Percentiles rank a stretch among this genome's conserved stretches.
These are phyloP conservation scores for Fimicolochytrium jonesii DNA, from an alignment of 192 early-diverging fungal species.

Conservation along the genomic window DNA sequence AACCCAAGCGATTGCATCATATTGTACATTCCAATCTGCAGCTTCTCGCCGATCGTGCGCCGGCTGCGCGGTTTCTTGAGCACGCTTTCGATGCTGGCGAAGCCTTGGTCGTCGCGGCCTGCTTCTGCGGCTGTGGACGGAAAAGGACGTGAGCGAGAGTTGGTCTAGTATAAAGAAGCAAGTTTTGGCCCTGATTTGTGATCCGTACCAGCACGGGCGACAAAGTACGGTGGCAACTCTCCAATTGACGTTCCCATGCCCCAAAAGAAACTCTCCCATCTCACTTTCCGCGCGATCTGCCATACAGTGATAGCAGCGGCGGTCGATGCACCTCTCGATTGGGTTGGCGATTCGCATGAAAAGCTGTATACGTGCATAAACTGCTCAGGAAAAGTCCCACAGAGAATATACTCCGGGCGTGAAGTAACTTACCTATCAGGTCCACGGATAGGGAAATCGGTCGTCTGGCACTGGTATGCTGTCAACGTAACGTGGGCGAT, in stretches of 20 bases:
- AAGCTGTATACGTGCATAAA: no score
- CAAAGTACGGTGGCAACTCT: slow-evolving; percentile 94
- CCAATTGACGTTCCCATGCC: slow-evolving; percentile 89
- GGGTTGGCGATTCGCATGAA: slow-evolving; percentile 15
- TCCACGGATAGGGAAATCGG: slow-evolving; percentile 71
- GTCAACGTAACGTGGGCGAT: slow-evolving; percentile 87
- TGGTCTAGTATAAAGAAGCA: neutral
- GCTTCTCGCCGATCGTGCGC: slow-evolving; percentile 64
- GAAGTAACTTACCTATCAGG: slow-evolving; percentile 44
- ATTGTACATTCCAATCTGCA: slow-evolving; percentile 62
- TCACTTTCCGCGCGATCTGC: slow-evolving; percentile 65
- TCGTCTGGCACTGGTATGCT: slow-evolving; percentile 73
- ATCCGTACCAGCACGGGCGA: slow-evolving; percentile 71
- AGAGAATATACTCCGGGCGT: neutral
- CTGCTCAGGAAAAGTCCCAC: no score
- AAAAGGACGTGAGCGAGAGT: neutral
- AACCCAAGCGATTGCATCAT: slow-evolving; percentile 79
- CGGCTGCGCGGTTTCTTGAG: slow-evolving; percentile 46
- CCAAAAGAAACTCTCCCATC: slow-evolving; percentile 84
- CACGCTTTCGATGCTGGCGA: slow-evolving; percentile 33
- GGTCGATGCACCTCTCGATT: no score
- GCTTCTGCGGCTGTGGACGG: slow-evolving; percentile 37
- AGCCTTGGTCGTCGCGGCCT: slow-evolving; percentile 38
- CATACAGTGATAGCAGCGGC: slow-evolving; percentile 49
- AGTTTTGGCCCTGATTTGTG: neutral